A percentile compares a stretch with the other conserved stretches of the same genome.
Conservation (phyloP, 2,329 filamentous ascomycete genomes). For the Venturia effusa region DNA sequence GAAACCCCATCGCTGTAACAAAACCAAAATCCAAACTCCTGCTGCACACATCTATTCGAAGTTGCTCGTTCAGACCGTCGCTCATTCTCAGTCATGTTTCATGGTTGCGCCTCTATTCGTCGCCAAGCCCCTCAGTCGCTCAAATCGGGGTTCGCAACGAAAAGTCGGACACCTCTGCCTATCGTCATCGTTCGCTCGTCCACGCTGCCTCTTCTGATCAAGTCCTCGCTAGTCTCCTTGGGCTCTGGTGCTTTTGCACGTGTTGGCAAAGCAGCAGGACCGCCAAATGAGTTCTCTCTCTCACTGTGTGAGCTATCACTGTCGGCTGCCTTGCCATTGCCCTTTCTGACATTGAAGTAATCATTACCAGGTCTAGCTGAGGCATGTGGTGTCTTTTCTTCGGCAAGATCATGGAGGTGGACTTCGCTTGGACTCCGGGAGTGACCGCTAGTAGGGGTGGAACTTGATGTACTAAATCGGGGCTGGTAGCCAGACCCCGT, state of each 20-base stretch:
- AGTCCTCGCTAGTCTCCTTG: constrained; percentile 55
- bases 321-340: not conserved
- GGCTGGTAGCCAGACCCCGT: constrained; percentile 29
- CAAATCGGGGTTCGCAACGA: constrained; percentile 75
- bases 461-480: constrained; percentile 36
- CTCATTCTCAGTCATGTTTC: not conserved
- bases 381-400: constrained; percentile 30
- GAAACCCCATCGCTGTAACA: not conserved
- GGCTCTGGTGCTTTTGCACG: constrained; percentile 23
- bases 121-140: constrained; percentile 28
- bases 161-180: constrained; percentile 56
- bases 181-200: constrained; percentile 74
- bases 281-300: constrained; percentile 44
- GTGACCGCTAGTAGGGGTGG: constrained; percentile 33
- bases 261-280: constrained; percentile 39
- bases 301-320: constrained; percentile 19
- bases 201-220: constrained; percentile 68
- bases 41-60: not conserved
- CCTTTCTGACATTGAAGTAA: not conserved
- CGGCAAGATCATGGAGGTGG: constrained; percentile 28
- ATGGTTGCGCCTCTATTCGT: not conserved
- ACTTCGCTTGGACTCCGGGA: constrained; percentile 28
- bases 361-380: not conserved
- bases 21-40: not conserved
- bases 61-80: not conserved